Percentiles rank a stretch among this genome's conserved stretches.
Conservation (phyloP, 163 green algal species). For the Volvox carteri region DNA sequence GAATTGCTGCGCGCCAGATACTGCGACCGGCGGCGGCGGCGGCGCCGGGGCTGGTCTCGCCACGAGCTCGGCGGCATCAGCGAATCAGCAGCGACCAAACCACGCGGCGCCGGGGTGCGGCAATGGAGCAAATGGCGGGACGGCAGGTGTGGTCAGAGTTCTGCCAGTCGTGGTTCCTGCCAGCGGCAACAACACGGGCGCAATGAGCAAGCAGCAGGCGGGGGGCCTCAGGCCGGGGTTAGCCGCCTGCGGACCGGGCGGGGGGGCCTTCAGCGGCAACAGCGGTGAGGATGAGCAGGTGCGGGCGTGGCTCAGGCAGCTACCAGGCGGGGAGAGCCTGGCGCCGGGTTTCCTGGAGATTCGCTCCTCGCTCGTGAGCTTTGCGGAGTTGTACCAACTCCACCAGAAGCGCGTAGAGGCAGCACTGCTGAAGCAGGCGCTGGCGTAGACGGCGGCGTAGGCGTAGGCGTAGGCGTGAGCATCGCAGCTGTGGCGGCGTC, state of each 20-base stretch:
- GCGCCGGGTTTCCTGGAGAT: conserved; percentile 50
- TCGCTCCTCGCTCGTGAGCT: conserved; percentile 36
- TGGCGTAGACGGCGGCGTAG: not conserved
- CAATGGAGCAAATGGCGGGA: not conserved
- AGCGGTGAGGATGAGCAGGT: conserved; percentile 23
- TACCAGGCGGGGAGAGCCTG: conserved; percentile 33
- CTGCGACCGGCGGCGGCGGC: not conserved
- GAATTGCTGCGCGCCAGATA: not conserved
- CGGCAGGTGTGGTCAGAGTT: not conserved
- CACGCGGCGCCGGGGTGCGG: no score
- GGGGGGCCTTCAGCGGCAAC: not conserved
- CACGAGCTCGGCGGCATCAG: not conserved
- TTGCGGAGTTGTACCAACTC: conserved; percentile 46
- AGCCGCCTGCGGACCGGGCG: not conserved
- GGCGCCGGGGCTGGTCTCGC: not conserved
- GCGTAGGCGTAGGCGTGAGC: not conserved
- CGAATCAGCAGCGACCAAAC: not conserved
- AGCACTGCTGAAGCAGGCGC: conserved; percentile 30
- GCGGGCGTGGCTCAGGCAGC: conserved; percentile 33
- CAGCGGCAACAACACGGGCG: not conserved
- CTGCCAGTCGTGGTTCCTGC: not conserved
- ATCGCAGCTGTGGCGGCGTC: no score
- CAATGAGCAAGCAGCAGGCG: not conserved
- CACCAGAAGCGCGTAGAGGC: conserved; percentile 49
- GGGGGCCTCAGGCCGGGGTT: not conserved